Evolutionary conservation across 2,329 filamentous ascomycete species (phyloP).

Genomic region (Aspergillus versicolor): DNA sequence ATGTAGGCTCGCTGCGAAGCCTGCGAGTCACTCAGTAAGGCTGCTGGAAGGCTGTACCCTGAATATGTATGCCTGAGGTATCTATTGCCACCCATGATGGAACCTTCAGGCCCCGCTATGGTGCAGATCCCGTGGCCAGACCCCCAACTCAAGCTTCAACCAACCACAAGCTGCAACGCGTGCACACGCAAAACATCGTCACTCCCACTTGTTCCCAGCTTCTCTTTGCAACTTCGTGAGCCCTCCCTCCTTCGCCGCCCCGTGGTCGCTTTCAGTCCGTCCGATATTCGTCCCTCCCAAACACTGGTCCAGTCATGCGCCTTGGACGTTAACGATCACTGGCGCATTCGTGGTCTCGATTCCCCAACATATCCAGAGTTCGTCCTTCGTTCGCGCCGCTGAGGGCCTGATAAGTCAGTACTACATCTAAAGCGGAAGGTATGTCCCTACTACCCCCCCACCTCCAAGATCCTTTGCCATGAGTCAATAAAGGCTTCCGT

Average conservation of each 20-base stretch:
- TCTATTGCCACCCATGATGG: neutral
- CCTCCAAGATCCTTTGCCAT: neutral
- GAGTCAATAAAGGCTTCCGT: slow-evolving; percentile 11
- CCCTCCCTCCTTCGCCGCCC: slow-evolving; percentile 10
- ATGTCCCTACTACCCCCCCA: slow-evolving; percentile 5
- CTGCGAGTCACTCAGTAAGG: too few species aligned
- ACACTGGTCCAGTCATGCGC: slow-evolving; percentile 18
- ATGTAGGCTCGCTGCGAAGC: too few species aligned
- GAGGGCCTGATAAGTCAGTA: slow-evolving; percentile 6
- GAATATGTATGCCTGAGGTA: neutral
- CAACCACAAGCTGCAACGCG: slow-evolving; percentile 19
- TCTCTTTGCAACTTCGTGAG: neutral
- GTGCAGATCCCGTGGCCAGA: slow-evolving; percentile 15
- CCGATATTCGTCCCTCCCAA: neutral
- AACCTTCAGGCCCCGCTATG: neutral
- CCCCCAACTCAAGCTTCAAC: slow-evolving; percentile 5
- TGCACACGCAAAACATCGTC: slow-evolving; percentile 22
- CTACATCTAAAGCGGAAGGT: slow-evolving; percentile 2
- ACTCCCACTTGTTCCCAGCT: slow-evolving; percentile 20
- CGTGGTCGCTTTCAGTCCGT: slow-evolving; percentile 8
- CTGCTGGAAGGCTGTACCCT: too few species aligned
- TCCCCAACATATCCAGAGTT: slow-evolving; percentile 3
- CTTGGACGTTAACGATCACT: slow-evolving; percentile 19
- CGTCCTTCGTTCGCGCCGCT: neutral
- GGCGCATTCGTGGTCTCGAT: slow-evolving; percentile 13